Base-by-base conservation (phyloP, 202 grass and related monocot genomes). In the Dendrocalamus latiflorus region DNA sequence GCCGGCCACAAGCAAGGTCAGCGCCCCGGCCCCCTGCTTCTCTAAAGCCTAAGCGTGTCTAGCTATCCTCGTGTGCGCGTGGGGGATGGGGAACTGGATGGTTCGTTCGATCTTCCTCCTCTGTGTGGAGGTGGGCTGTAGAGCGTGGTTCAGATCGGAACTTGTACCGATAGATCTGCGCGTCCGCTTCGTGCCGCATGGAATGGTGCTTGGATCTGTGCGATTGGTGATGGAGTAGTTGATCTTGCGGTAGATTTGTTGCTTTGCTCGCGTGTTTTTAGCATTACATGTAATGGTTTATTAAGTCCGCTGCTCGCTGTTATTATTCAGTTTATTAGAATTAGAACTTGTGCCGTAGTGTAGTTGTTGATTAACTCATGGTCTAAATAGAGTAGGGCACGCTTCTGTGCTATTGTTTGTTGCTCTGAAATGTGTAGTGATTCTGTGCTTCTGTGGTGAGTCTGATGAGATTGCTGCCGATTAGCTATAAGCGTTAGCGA, bases 1-100 rank as follows among this genome's bases (percentile, higher is more conserved):
- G 87, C 91, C 73, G 87, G 87, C 76, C 91, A 93, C 91, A 93
- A 90, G 87, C 90, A 90, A 93, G 90, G 90, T 92, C 28, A 64
- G 65, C 22, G 1, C 30, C 8, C 7, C 21, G 5, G 0, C 53
- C 18, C n/a, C 5, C 28, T 5, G 11, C 18, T 30, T 8, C 65
- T 10, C 24, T 18, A 14, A 1, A 1, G 66, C 0, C 41, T 49
- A 4, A 33, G 22, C 25, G 1, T 59, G 0, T 5, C 2, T 34
- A 25, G n/a, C 1, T 33, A 8, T 9, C 0, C 44, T 79, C 22
- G 21, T 53, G 3, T 55, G 44, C 66, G 6, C 21, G 2, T 21
- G 30, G 57, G 5, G 38, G 17, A 0, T 4, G 56, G 38, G 33
- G 53, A 80, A 85, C 69, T 45, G 36, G 24, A 0, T 6, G 3